Conservation (phyloP, 2,329 filamentous ascomycete species). For the Fusarium buharicum region DNA sequence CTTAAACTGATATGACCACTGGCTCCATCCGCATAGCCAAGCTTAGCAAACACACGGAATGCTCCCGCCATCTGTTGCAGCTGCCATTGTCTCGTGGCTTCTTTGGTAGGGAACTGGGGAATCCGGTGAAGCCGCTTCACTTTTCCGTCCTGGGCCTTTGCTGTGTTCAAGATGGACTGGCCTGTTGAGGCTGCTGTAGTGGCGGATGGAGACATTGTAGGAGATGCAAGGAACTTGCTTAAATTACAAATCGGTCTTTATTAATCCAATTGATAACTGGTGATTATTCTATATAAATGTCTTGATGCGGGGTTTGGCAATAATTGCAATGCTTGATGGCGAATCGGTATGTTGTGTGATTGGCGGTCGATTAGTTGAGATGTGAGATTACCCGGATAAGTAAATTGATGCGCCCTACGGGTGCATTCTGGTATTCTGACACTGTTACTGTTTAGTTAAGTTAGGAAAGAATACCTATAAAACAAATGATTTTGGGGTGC, state of each 20-base stretch:
- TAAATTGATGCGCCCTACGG: not conserved
- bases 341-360: constrained; percentile 15
- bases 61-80: constrained; percentile 56
- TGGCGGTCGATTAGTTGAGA: constrained; percentile 9
- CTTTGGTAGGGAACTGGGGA: constrained; percentile 32
- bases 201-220: constrained; percentile 29
- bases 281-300: not conserved
- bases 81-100: constrained; percentile 46
- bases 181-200: constrained; percentile 1
- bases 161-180: constrained; percentile 26
- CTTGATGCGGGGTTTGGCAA: constrained; percentile 8
- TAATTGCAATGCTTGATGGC: not conserved
- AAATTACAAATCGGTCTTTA: not conserved
- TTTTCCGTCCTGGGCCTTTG: constrained; percentile 18
- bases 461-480: no score
- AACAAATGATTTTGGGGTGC: no score
- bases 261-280: no score
- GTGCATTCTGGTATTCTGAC: no score
- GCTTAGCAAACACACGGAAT: constrained; percentile 59
- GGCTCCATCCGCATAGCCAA: constrained; percentile 58
- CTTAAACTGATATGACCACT: constrained; percentile 59
- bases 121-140: constrained; percentile 36
- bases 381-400: constrained; percentile 15
- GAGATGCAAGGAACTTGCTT: not conserved
- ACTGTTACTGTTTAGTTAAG: no score